These are phyloP conservation scores for Helianthus tuberosus DNA, from an alignment of 129 eudicot species.

Conservation along the genomic window DNA sequence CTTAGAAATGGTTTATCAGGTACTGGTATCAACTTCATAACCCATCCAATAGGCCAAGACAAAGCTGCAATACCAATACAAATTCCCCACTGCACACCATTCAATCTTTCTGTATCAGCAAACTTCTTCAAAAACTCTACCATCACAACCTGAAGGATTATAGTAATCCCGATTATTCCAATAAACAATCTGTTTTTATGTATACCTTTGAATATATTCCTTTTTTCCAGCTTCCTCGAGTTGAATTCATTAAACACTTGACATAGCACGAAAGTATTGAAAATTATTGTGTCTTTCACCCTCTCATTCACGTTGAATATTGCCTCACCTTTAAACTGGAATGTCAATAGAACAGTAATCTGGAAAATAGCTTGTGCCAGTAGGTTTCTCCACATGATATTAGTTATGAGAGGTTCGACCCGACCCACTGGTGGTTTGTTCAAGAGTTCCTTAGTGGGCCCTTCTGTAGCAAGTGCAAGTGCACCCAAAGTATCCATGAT, in stretches of 20 bases:
- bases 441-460: conserved; percentile 71
- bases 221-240: conserved; percentile 71
- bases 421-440: conserved; percentile 81
- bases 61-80: conserved; percentile 68
- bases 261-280: conserved; percentile 80
- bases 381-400: conserved; percentile 92
- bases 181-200: conserved; percentile 62
- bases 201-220: conserved; percentile 67
- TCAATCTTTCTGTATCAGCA: conserved; percentile 72
- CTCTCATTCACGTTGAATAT: conserved; percentile 54
- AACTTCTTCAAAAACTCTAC: conserved; percentile 79
- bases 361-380: conserved; percentile 71
- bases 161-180: conserved; percentile 70
- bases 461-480: conserved; percentile 83
- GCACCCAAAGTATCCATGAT: conserved; percentile 96
- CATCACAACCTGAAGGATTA: conserved; percentile 81
- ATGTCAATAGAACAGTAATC: conserved; percentile 50
- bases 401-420: conserved; percentile 76
- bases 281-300: conserved; percentile 72
- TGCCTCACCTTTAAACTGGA: conserved; percentile 65
- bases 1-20: conserved; percentile 55
- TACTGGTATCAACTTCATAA: conserved; percentile 78
- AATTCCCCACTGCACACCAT: conserved; percentile 66
- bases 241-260: conserved; percentile 92
- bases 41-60: conserved; percentile 80